Evolutionary conservation across 371 early-diverging fungal species (phyloP).

Genomic region (Mortierella sp.): DNA sequence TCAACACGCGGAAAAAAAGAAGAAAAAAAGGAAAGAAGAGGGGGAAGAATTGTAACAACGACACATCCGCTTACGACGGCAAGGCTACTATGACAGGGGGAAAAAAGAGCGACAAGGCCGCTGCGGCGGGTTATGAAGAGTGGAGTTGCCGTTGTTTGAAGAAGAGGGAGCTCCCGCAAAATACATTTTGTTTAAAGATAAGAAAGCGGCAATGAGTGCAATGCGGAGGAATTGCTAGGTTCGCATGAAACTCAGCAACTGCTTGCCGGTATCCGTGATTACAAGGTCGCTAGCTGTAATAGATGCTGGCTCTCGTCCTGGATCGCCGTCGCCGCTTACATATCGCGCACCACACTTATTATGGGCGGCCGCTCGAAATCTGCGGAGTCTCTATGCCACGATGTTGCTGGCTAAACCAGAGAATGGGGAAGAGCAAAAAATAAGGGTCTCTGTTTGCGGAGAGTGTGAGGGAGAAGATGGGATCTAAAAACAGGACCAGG

Average conservation of each 20-base stretch:
- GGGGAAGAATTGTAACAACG: neutral
- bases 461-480: neutral
- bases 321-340: conserved; percentile 10
- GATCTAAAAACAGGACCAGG: conserved; percentile 1
- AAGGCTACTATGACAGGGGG: neutral
- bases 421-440: neutral
- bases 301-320: neutral
- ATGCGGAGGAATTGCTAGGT: no score
- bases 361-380: neutral
- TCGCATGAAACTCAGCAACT: neutral
- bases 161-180: neutral
- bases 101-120: neutral
- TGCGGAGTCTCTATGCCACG: conserved; percentile 8
- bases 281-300: neutral
- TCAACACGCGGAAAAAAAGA: conserved; percentile 27
- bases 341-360: neutral
- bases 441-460: neutral
- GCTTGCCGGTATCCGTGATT: neutral
- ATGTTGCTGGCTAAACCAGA: neutral
- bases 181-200: neutral
- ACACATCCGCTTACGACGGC: neutral
- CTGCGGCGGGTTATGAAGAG: conserved; percentile 6
- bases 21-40: neutral
- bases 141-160: neutral
- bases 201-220: neutral